phyloP scores from a whole-genome alignment of 2,329 filamentous ascomycete genomes.

The Exophiala oligosperma region DNA sequence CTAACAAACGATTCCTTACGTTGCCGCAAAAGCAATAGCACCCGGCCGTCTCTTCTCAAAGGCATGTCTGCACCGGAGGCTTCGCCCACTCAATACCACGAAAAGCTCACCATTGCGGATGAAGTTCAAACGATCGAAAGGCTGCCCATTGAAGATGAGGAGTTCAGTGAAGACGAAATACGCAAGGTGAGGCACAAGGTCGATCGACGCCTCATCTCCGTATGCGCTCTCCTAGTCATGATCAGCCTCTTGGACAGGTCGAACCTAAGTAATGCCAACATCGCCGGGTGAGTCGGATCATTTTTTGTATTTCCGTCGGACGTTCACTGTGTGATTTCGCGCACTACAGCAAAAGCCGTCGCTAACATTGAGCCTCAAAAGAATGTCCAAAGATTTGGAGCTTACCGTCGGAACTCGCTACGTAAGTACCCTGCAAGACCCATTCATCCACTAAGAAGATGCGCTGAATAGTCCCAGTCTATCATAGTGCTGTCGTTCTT shows the following conservation, averaged over 20 bases:
- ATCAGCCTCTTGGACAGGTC: constrained; percentile 77
- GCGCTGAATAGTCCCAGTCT: neutral
- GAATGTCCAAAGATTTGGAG: neutral
- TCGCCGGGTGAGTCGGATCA: constrained; percentile 55
- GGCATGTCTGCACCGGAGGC: no score
- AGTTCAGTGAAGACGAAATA: constrained; percentile 29
- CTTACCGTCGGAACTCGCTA: constrained; percentile 4
- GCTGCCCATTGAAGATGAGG: no score
- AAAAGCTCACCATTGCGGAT: no score
- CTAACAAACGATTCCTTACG: no score
- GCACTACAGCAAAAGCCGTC: no score
- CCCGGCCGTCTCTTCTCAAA: no score
- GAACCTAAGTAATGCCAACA: constrained; percentile 69
- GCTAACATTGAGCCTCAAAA: constrained; percentile 31
- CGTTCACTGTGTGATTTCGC: no score
- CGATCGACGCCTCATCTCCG: constrained; percentile 64
- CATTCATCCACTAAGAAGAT: no score
- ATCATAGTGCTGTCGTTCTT: constrained; percentile 71
- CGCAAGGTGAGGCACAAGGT: constrained; percentile 64
- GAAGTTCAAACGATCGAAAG: no score
- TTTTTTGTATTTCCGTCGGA: neutral
- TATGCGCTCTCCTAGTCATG: constrained; percentile 68
- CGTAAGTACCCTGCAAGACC: neutral
- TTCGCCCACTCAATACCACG: no score
- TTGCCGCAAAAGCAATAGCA: no score